Base-by-base conservation (phyloP, 2,329 filamentous ascomycete species). In the Anisogramma anomala region DNA sequence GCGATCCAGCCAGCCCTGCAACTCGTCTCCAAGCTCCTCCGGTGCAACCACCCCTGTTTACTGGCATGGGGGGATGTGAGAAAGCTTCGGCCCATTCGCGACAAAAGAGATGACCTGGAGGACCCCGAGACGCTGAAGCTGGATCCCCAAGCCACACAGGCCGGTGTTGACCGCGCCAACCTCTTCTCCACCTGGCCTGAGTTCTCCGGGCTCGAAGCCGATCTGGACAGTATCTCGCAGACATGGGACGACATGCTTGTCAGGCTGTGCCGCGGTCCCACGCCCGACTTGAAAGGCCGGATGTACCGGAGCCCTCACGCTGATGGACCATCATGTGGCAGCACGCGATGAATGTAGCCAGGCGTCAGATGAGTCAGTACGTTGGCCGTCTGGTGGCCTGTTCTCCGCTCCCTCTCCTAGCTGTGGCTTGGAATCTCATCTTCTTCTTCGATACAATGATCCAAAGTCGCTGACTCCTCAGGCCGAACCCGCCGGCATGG, bases 1-100 rank as follows among this genome's bases (percentile, higher is more conserved):
- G 43, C 39, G 2, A 23, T 45, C 5, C 43, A 45, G 10, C 43
- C 43, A 10, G 19, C 39, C 1, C 34, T 45, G 4, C 43, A 42
- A 18, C 2, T 45, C 9, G 33, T 37, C 17, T 30, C 39, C 7
- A 42, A 20, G 10, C 3, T 45, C 20, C 39, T 45, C 8, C 14
- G 23, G 23, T 25, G 28, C 19, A 31, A 45, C 3, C 43, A 42
- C 14, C 43, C 43, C 15, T 11, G 18, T n/a, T 33, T 30, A 15
- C 36, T 25, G 18, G 43, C 19, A 3, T 45, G 28, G 28, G n/a
- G 3, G n/a, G 28, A 32, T 32, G 7, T 32, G 7, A 2, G 28
- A 5, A 32, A 32, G 28, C n/a, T 32, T 3, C 28, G 10, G 10
- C 28, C 28, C 6, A n/a, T 32, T 10, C n/a, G n/a, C n/a, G 28